These are phyloP conservation scores for Funneliformis mosseae DNA, from an alignment of 192 early-diverging fungal genomes.

Conservation along the genomic window DNA sequence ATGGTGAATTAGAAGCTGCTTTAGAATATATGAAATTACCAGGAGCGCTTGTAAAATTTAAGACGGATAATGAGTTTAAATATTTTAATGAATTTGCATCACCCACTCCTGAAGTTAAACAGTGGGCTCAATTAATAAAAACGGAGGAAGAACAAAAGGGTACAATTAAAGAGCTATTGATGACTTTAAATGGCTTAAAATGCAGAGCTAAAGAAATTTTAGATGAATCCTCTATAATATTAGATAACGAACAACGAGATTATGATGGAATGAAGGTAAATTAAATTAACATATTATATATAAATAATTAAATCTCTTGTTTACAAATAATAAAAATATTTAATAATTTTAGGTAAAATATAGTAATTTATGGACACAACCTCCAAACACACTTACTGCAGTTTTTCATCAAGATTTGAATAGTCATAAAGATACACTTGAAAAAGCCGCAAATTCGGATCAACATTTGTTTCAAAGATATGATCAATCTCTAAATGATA, in stretches of 20 bases:
- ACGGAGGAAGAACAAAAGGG: conserved; percentile 54
- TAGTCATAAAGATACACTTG: conserved; percentile 73
- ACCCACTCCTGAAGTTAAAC: conserved; percentile 60
- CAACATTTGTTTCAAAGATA: conserved; percentile 46
- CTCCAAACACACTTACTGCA: conserved; percentile 64
- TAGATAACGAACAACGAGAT: conserved; percentile 89
- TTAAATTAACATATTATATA: not conserved
- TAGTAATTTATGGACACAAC: conserved; percentile 81
- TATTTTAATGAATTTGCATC: conserved; percentile 57
- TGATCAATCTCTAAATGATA: conserved; percentile 45
- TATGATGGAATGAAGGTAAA: conserved; percentile 75
- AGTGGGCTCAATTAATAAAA: conserved; percentile 63
- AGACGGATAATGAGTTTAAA: conserved; percentile 50
- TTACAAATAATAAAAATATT: not conserved
- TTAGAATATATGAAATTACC: conserved; percentile 90
- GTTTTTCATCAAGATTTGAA: conserved; percentile 76
- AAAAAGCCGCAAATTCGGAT: conserved; percentile 73
- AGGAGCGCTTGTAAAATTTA: conserved; percentile 74
- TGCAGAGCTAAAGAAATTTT: conserved; percentile 63
- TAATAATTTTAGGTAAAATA: conserved; percentile 57
- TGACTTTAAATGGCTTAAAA: conserved; percentile 68
- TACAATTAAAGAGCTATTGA: conserved; percentile 59
- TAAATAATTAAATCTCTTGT: not conserved
- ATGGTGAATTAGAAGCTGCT: conserved; percentile 80
- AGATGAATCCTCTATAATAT: conserved; percentile 60